Evolutionary conservation across 2,329 filamentous ascomycete genomes (phyloP).

Genomic region (Cordyceps tenuipes): DNA sequence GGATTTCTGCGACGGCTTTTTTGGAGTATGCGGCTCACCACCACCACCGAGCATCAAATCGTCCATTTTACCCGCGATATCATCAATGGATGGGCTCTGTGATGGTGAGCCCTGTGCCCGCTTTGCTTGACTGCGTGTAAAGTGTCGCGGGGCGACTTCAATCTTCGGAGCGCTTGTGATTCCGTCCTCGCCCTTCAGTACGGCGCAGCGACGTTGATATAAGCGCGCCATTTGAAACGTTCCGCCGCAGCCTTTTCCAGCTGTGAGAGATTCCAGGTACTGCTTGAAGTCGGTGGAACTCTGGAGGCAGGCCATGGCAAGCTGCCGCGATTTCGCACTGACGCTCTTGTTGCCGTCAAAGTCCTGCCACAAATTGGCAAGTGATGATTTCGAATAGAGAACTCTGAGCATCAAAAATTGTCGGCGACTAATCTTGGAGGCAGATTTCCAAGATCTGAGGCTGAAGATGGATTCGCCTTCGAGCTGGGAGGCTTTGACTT

Average conservation of each 20-base stretch:
- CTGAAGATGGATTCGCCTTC: too few species aligned
- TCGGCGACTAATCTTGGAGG: background rate
- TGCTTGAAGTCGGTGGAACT: background rate
- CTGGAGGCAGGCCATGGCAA: background rate
- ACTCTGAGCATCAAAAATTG: background rate
- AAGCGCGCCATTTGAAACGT: background rate
- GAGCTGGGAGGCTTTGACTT: too few species aligned
- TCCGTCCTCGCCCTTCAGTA: background rate
- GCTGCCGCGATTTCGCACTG: background rate
- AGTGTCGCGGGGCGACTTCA: background rate
- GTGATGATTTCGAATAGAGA: background rate
- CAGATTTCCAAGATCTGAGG: background rate
- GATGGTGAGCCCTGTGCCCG: background rate
- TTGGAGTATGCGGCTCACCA: too few species aligned
- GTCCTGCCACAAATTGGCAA: background rate
- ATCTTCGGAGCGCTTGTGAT: background rate
- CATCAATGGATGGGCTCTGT: too few species aligned
- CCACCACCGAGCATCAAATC: too few species aligned
- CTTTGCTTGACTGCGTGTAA: background rate
- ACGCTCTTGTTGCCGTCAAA: too few species aligned
- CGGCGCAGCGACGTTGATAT: background rate
- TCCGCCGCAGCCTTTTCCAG: background rate
- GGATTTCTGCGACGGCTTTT: too few species aligned
- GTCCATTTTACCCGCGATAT: background rate
- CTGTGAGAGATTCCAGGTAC: background rate